Conservation (phyloP, 1,284 basidiomycete species). For the Rhodotorula sp. region DNA sequence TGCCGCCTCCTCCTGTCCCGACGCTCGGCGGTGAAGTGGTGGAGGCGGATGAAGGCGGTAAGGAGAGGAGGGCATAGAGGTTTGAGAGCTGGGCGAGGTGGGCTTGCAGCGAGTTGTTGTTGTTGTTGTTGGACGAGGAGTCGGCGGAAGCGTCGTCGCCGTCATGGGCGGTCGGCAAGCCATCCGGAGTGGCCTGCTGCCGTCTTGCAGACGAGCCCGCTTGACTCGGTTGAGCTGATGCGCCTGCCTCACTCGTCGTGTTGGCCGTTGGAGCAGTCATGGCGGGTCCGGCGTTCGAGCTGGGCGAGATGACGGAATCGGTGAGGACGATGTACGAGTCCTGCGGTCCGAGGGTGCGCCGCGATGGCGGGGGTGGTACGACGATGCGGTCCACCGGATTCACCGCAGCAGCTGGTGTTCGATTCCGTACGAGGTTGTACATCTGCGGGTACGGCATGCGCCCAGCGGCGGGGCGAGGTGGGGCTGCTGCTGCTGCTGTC, state of each 20-base stretch:
- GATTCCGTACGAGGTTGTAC: too few species aligned
- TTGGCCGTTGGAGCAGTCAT: too few species aligned
- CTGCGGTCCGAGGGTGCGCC: constrained; percentile 53
- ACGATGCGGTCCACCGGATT: too few species aligned
- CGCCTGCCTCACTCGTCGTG: neutral
- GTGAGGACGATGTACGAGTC: constrained; percentile 84
- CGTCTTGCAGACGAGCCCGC: too few species aligned
- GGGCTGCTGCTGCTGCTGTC: neutral
- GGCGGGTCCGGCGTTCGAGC: too few species aligned
- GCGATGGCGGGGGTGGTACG: neutral
- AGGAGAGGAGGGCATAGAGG: constrained; percentile 29
- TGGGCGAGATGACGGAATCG: constrained; percentile 18
- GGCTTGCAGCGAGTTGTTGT: neutral
- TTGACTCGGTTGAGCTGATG: too few species aligned
- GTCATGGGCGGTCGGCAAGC: neutral
- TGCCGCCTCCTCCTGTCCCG: neutral
- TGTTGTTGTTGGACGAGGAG: neutral
- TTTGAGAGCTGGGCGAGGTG: constrained; percentile 24
- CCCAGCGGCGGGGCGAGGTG: neutral
- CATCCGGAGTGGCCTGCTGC: too few species aligned
- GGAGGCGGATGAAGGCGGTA: constrained; percentile 56
- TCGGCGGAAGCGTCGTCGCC: neutral
- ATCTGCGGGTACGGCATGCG: neutral
- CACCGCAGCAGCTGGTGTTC: too few species aligned
- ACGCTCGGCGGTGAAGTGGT: too few species aligned